Conservation (phyloP, 2,329 filamentous ascomycete genomes). For the Metarhizium anisopliae region DNA sequence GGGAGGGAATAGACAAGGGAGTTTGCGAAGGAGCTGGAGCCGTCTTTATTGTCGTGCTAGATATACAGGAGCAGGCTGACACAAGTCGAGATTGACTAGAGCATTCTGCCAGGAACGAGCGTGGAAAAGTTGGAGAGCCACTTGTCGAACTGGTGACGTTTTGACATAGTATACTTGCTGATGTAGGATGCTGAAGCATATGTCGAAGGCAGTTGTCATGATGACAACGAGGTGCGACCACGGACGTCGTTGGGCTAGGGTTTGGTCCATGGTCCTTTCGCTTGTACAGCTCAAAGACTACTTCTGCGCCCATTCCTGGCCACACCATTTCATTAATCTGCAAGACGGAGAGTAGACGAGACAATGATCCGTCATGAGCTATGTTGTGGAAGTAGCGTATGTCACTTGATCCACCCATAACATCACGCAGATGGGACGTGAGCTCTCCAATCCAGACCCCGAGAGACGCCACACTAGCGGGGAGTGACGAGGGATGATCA, state of each 20-base stretch:
- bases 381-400: conserved; percentile 63
- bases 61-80: conserved; percentile 20
- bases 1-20: conserved; percentile 8
- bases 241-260: conserved; percentile 11
- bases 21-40: neutral
- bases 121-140: neutral
- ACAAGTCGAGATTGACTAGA: conserved; percentile 12
- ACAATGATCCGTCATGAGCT: conserved; percentile 69
- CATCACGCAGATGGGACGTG: conserved; percentile 52
- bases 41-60: conserved; percentile 4
- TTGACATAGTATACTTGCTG: conserved; percentile 16
- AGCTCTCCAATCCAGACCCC: conserved; percentile 71
- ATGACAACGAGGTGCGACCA: conserved; percentile 14
- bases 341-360: conserved; percentile 57
- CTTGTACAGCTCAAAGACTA: conserved; percentile 66
- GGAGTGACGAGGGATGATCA: conserved; percentile 52
- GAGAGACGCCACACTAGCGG: conserved; percentile 50
- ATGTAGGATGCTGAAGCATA: conserved; percentile 15
- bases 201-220: conserved; percentile 22
- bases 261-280: conserved; percentile 17
- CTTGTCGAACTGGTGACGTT: neutral
- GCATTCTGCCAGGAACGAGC: conserved; percentile 16
- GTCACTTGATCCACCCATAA: conserved; percentile 29
- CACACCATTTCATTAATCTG: conserved; percentile 72
- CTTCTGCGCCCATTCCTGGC: conserved; percentile 74